Conservation (phyloP, 768 basidiomycete species). For the Mycena galopus region DNA sequence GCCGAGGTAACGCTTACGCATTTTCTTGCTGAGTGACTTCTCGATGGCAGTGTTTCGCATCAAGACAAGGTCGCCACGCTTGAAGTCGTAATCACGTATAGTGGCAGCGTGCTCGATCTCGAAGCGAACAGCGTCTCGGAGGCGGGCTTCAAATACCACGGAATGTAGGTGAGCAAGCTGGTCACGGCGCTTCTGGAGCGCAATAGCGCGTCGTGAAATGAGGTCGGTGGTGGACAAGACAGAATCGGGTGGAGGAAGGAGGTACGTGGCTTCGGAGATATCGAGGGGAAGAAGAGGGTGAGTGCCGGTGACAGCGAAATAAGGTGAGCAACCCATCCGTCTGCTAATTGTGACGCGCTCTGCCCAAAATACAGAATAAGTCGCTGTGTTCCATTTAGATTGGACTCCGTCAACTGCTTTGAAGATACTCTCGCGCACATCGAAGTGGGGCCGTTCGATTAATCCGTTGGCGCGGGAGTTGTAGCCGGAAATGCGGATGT, state of each 20-base stretch:
- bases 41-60: conserved; percentile 49
- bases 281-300: too few species aligned
- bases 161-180: conserved; percentile 33
- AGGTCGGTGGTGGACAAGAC: conserved; percentile 41
- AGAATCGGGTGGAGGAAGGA: conserved; percentile 36
- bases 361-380: conserved; percentile 38
- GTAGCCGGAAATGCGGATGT: conserved; percentile 57
- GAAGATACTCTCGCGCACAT: conserved; percentile 30
- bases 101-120: conserved; percentile 37
- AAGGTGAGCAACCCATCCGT: conserved; percentile 33
- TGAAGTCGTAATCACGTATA: conserved; percentile 45
- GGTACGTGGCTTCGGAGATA: too few species aligned
- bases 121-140: conserved; percentile 33
- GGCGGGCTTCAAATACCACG: conserved; percentile 17
- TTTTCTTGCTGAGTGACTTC: conserved; percentile 46
- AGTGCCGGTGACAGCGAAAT: conserved; percentile 33
- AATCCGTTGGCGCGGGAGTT: too few species aligned
- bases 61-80: conserved; percentile 42
- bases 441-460: too few species aligned
- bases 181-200: too few species aligned
- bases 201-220: conserved; percentile 38
- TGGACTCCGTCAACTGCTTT: conserved; percentile 33
- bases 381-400: conserved; percentile 24
- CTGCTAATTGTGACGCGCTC: conserved; percentile 3
- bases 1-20: conserved; percentile 46